Conservation (phyloP, 2,329 filamentous ascomycete species). For the Epichloe bromicola region DNA sequence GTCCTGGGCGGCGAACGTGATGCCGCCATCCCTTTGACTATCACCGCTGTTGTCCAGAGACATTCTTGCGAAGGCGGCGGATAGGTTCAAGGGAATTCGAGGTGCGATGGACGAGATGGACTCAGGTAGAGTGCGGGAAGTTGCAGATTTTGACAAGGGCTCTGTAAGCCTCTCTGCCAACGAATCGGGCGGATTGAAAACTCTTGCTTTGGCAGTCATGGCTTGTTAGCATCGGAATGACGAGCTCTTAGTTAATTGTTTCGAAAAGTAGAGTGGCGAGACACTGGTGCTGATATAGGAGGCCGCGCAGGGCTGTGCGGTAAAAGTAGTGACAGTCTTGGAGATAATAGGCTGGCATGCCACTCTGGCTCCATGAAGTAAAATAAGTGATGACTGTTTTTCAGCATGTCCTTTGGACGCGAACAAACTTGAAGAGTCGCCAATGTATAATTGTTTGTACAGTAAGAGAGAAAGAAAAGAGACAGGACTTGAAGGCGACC, state of each 20-base stretch:
- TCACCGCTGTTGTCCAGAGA: slow-evolving; percentile 29
- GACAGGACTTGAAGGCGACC: background rate
- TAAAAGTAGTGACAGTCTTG: slow-evolving; percentile 92
- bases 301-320: slow-evolving; percentile 73
- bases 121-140: slow-evolving; percentile 29
- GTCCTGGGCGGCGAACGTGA: slow-evolving; percentile 85
- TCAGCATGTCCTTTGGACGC: too few relatives aligned
- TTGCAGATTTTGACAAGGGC: slow-evolving; percentile 18
- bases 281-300: slow-evolving; percentile 69
- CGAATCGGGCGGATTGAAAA: slow-evolving; percentile 51
- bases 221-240: slow-evolving; percentile 14
- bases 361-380: slow-evolving; percentile 13
- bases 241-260: background rate
- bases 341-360: slow-evolving; percentile 70
- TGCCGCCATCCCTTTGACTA: slow-evolving; percentile 46
- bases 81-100: slow-evolving; percentile 10
- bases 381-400: too few relatives aligned
- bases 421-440: too few relatives aligned
- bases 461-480: background rate
- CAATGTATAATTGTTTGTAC: background rate
- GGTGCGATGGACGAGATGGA: slow-evolving; percentile 12
- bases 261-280: slow-evolving; percentile 62
- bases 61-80: slow-evolving; percentile 25
- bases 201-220: slow-evolving; percentile 25
- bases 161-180: slow-evolving; percentile 55